Conservation (phyloP, 495 filamentous ascomycete genomes). For the Pyrenopolyporus hunteri region DNA sequence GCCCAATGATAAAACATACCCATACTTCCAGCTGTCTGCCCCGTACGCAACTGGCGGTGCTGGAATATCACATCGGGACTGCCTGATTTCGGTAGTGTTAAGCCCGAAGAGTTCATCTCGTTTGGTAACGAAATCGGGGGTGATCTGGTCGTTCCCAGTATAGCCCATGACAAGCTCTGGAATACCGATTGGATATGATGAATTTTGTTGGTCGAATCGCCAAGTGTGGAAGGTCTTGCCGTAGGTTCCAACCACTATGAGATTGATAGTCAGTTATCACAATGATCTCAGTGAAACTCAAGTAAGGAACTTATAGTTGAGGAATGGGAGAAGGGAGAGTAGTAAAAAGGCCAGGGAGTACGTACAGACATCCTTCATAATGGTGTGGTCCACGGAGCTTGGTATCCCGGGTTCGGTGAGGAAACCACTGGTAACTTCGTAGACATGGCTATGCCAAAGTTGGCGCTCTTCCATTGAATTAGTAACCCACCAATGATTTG, state of each 20-base stretch:
- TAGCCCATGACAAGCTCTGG: slow-evolving; percentile 50
- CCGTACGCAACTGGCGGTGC: slow-evolving; percentile 17
- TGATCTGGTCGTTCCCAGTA: slow-evolving; percentile 49
- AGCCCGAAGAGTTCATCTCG: slow-evolving; percentile 60
- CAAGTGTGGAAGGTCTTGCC: slow-evolving; percentile 51
- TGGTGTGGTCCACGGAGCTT: slow-evolving; percentile 40
- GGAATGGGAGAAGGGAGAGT: background rate
- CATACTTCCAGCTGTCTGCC: slow-evolving; percentile 43
- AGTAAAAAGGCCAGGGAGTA: background rate
- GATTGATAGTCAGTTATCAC: background rate
- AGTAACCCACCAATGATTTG: background rate
- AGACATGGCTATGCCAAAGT: slow-evolving; percentile 50
- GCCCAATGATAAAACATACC: slow-evolving; percentile 34
- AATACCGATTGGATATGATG: slow-evolving; percentile 42
- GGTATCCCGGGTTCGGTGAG: slow-evolving; percentile 46
- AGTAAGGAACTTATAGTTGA: background rate
- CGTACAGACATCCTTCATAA: slow-evolving; percentile 44
- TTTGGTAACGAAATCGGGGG: slow-evolving; percentile 59
- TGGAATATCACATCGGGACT: slow-evolving; percentile 31
- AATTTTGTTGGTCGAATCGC: slow-evolving; percentile 45
- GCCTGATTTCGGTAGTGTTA: slow-evolving; percentile 39
- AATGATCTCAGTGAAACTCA: too few relatives aligned
- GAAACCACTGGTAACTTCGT: slow-evolving; percentile 48
- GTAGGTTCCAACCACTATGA: slow-evolving; percentile 42
- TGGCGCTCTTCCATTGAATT: slow-evolving; percentile 31